Conservation (phyloP, 345 rosid genomes). For the Carallia brachiata region DNA sequence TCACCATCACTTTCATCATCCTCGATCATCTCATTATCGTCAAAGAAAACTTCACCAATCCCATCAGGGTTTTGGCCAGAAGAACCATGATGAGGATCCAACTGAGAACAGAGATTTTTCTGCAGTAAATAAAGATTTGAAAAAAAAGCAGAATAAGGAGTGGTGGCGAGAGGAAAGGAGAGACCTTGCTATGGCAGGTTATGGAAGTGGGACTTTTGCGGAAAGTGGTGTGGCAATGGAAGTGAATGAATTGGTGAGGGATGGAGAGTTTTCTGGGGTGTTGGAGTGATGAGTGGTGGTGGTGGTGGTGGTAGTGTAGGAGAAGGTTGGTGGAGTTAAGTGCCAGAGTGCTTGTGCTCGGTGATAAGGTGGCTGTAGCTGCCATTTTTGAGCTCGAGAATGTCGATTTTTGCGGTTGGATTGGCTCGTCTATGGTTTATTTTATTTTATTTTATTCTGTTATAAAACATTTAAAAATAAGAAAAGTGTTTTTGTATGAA, state of each 20-base stretch:
- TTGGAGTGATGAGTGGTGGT: neutral
- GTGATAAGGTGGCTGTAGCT: too few species aligned
- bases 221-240: neutral
- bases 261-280: neutral
- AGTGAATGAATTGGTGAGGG: constrained; percentile 1
- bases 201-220: neutral
- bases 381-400: too few species aligned
- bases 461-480: too few species aligned
- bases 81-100: constrained; percentile 24
- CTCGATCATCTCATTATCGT: constrained; percentile 28
- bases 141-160: neutral
- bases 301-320: neutral
- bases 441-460: too few species aligned
- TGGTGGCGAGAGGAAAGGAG: neutral
- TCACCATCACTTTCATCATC: constrained; percentile 44
- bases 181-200: constrained; percentile 23
- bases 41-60: constrained; percentile 42
- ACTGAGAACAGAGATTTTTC: constrained; percentile 22
- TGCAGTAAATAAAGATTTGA: neutral
- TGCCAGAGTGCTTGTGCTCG: neutral
- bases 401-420: too few species aligned
- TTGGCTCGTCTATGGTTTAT: too few species aligned
- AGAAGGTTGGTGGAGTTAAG: constrained; percentile 6
- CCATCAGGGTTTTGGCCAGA: constrained; percentile 36
- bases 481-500: too few species aligned